Evolutionary conservation across 2,329 filamentous ascomycete genomes (phyloP).

Genomic region (Alternaria sp.): DNA sequence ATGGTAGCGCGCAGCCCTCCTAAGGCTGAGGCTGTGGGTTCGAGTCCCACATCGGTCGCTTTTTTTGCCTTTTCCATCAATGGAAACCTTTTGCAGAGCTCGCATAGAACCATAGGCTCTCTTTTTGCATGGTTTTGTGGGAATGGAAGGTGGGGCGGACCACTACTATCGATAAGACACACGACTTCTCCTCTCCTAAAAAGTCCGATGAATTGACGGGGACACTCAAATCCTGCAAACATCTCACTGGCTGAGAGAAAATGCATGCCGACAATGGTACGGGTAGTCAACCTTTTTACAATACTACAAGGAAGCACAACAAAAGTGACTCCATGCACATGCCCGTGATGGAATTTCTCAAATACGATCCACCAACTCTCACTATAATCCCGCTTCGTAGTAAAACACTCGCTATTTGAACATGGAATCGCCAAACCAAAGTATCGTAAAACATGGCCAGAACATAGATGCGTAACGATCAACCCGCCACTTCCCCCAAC

Average conservation of each 20-base stretch:
- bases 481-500: not conserved
- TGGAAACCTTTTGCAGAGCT: not conserved
- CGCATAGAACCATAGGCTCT: not conserved
- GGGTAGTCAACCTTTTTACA: not conserved
- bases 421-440: not conserved
- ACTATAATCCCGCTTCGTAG: not conserved
- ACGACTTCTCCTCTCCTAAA: not conserved
- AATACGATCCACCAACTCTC: not conserved
- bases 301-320: not conserved
- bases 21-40: conserved; percentile 44
- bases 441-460: conserved; percentile 6
- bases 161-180: not conserved
- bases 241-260: no score
- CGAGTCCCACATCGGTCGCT: conserved; percentile 49
- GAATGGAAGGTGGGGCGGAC: not conserved
- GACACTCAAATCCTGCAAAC: no score
- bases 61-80: not conserved
- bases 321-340: not conserved
- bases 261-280: no score
- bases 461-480: conserved; percentile 7
- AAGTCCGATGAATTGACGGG: no score
- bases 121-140: not conserved
- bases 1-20: conserved; percentile 52
- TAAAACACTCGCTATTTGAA: not conserved
- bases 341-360: no score